A percentile compares a stretch with the other conserved stretches of the same genome.
Conservation (phyloP, 768 basidiomycete species). For the Tulasnella sp. region DNA sequence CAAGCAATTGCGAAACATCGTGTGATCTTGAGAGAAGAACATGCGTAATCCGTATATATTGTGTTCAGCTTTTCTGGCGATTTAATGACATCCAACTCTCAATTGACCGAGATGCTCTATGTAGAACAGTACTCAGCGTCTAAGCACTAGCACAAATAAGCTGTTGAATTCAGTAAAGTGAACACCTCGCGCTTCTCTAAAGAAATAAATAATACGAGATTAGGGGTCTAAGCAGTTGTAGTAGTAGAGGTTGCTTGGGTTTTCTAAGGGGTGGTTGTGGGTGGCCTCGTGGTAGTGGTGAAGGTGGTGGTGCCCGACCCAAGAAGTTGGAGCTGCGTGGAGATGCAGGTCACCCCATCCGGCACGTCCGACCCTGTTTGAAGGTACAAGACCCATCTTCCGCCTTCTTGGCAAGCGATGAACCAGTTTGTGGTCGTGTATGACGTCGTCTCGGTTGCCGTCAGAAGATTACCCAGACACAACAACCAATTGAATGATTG, state of each 20-base stretch:
- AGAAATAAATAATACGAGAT: too few relatives aligned
- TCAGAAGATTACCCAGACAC: background rate
- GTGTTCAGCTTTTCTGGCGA: too few relatives aligned
- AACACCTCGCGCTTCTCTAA: too few relatives aligned
- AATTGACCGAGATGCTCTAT: too few relatives aligned
- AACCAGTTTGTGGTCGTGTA: background rate
- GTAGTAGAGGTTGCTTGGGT: background rate
- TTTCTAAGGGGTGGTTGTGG: background rate
- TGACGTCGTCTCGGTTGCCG: background rate
- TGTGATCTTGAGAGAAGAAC: too few relatives aligned
- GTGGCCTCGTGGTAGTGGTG: too few relatives aligned
- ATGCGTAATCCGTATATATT: too few relatives aligned
- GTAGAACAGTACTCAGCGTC: too few relatives aligned
- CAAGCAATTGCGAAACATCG: too few relatives aligned
- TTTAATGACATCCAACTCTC: too few relatives aligned
- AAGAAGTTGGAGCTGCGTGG: background rate
- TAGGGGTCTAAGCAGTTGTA: background rate
- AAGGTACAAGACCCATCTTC: background rate
- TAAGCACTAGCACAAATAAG: too few relatives aligned
- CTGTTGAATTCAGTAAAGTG: too few relatives aligned
- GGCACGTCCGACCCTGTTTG: background rate
- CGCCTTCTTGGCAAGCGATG: slow-evolving; percentile 17
- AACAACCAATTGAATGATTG: background rate
- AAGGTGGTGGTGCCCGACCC: background rate
- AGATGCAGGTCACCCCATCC: background rate